Evolutionary conservation across 441 rosid species (phyloP).

Genomic region (Adansonia madagascariensis): DNA sequence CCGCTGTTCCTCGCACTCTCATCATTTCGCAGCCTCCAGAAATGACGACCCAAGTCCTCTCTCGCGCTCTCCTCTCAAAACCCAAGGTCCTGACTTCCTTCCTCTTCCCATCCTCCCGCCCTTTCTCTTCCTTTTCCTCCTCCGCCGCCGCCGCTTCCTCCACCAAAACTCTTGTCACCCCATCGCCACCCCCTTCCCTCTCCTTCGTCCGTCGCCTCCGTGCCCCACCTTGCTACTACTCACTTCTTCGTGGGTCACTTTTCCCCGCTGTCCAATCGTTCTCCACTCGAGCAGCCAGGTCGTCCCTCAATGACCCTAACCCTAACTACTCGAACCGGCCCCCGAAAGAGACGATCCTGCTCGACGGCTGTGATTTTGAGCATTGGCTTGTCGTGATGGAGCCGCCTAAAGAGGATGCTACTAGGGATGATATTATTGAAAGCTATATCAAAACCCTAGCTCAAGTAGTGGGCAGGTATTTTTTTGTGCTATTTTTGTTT

Average conservation of each 20-base stretch:
- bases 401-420: slow-evolving; percentile 59
- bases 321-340: slow-evolving; percentile 89
- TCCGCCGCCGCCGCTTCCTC: slow-evolving; percentile 22
- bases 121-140: slow-evolving; percentile 33
- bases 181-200: slow-evolving; percentile 24
- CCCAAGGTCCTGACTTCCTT: slow-evolving; percentile 37
- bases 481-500: background rate
- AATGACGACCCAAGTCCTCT: slow-evolving; percentile 46
- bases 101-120: slow-evolving; percentile 39
- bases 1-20: background rate
- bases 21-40: background rate
- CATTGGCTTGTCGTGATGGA: slow-evolving; percentile 94
- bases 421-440: slow-evolving; percentile 83
- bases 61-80: slow-evolving; percentile 38
- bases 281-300: slow-evolving; percentile 51
- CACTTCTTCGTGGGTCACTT: slow-evolving; percentile 25
- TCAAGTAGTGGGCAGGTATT: slow-evolving; percentile 67
- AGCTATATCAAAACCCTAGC: slow-evolving; percentile 70
- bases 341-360: slow-evolving; percentile 80
- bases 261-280: slow-evolving; percentile 36
- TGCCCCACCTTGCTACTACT: slow-evolving; percentile 33
- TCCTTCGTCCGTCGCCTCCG: slow-evolving; percentile 40
- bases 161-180: slow-evolving; percentile 23
- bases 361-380: slow-evolving; percentile 87
- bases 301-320: slow-evolving; percentile 62